Conservation (phyloP, 148 eudicot species). For the Pharnaceum exiguum region DNA sequence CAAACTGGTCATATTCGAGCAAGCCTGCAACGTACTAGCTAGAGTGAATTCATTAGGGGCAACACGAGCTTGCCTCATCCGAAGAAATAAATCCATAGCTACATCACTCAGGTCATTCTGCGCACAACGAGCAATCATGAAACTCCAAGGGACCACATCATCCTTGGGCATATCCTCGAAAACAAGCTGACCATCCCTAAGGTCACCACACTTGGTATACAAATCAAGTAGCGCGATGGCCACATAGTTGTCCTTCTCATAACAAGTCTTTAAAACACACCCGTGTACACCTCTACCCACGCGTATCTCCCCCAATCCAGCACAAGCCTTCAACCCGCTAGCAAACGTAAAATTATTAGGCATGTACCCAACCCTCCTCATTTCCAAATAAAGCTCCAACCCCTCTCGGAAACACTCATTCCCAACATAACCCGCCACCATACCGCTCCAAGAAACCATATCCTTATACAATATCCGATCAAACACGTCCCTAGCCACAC, state of each 20-base stretch:
- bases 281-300: slow-evolving; percentile 53
- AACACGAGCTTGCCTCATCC: slow-evolving; percentile 58
- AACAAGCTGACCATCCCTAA: slow-evolving; percentile 48
- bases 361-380: slow-evolving; percentile 54
- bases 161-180: slow-evolving; percentile 63
- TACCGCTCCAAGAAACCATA: slow-evolving; percentile 83
- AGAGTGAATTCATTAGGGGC: slow-evolving; percentile 74
- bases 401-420: slow-evolving; percentile 53
- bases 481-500: slow-evolving; percentile 49
- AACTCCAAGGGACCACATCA: slow-evolving; percentile 80
- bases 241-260: slow-evolving; percentile 60
- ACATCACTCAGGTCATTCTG: slow-evolving; percentile 55
- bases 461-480: slow-evolving; percentile 55
- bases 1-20: slow-evolving; percentile 37
- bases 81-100: slow-evolving; percentile 51
- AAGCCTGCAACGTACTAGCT: slow-evolving; percentile 79
- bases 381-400: slow-evolving; percentile 36
- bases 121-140: slow-evolving; percentile 77
- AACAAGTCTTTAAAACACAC: slow-evolving; percentile 52
- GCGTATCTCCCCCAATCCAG: slow-evolving; percentile 47
- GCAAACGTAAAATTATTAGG: slow-evolving; percentile 74
- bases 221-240: slow-evolving; percentile 64
- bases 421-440: slow-evolving; percentile 71
- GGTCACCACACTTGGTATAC: slow-evolving; percentile 57
- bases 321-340: slow-evolving; percentile 69